Evolutionary conservation across 139 green algal genomes (phyloP), one percentile per base, ranked within the genome.

Genomic region (Pseudopediastrum boryanum): DNA sequence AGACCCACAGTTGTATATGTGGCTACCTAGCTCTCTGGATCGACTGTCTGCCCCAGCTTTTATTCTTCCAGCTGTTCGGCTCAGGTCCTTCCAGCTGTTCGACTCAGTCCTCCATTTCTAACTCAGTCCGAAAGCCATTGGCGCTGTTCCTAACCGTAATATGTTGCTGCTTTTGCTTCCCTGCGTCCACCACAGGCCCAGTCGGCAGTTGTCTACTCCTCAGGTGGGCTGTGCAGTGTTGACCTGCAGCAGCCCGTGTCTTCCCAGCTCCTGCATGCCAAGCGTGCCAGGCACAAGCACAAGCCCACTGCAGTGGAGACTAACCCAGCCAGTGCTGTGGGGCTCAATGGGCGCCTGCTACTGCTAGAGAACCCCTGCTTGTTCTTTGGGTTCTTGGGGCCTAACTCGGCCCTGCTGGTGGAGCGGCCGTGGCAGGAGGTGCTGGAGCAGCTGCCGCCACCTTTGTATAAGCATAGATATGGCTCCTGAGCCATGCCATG

Each of bases 301-400:
- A 83, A 84, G n/a, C 69, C 64, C 21, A 43, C 51, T 13, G 23
- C 31, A 41, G 41, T 44, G 21, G 29, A 68, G 23, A 9, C 29
- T 9, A 39, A 39, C 9, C 12, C 42, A 13, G 75, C 21, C 43
- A 41, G 54, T 25, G 58, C 75, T 33, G 16, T 66, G 9, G 77
- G 81, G 4, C 58, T 42, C 36, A 85, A 88, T 75, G 79, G 83
- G 59, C 80, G 86, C 39, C 50, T 84, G 71, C 58, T 89, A 19
- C 65, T 78, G 51, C 82, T 80, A 29, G 43, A 83, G 46, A 41
- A 88, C 33, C 69, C 77, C 31, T 71, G 89, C 67, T 58, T 90
- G 63, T 54, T 85, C n/a, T 64, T 83, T 12, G 71, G 64, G 43
- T 51, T 84, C 43, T 27, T 67, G 66, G 75, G 36, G 10, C 54